Percentiles rank a stretch among this genome's conserved stretches.
Conservation (phyloP, 2,329 filamentous ascomycete genomes). For the Escovopsis sp. region DNA sequence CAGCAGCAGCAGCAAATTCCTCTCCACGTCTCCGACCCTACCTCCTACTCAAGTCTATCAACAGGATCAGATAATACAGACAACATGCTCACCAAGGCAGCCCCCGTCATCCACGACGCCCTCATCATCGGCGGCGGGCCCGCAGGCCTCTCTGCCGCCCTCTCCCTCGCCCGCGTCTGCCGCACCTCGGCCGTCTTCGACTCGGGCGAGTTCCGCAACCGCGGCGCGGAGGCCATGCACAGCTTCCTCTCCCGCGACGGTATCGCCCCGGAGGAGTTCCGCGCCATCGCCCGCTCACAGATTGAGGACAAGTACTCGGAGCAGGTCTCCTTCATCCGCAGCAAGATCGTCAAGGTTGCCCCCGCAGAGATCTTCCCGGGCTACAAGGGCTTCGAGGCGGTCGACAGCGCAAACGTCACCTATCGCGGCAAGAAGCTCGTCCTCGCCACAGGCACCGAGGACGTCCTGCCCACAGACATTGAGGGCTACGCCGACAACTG, state of each 20-base stretch:
- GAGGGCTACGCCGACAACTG: conserved; percentile 41
- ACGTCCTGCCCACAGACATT: conserved; percentile 31
- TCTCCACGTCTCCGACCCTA: background rate
- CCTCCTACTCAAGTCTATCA: background rate
- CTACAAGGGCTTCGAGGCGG: conserved; percentile 20
- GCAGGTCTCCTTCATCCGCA: conserved; percentile 13
- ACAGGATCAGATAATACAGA: background rate
- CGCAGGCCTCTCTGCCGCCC: conserved; percentile 32
- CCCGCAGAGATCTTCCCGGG: conserved; percentile 9
- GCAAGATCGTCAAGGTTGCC: conserved; percentile 10
- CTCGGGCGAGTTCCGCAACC: conserved; percentile 36
- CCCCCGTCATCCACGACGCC: conserved; percentile 27
- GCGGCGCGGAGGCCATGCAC: conserved; percentile 32
- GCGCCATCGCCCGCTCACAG: conserved; percentile 19
- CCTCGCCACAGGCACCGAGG: conserved; percentile 37
- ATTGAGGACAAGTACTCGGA: conserved; percentile 19
- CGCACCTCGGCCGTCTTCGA: conserved; percentile 34
- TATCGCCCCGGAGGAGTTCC: conserved; percentile 18
- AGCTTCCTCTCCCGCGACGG: conserved; percentile 27
- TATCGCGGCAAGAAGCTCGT: conserved; percentile 39
- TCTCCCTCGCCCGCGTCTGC: conserved; percentile 33
- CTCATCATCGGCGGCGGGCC: conserved; percentile 37
- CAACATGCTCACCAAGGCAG: background rate
- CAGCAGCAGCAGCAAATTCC: too few relatives aligned
- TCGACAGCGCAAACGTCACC: conserved; percentile 25